Conservation (phyloP, 352 stramenopile species). For the Globisporangium irregulare region DNA sequence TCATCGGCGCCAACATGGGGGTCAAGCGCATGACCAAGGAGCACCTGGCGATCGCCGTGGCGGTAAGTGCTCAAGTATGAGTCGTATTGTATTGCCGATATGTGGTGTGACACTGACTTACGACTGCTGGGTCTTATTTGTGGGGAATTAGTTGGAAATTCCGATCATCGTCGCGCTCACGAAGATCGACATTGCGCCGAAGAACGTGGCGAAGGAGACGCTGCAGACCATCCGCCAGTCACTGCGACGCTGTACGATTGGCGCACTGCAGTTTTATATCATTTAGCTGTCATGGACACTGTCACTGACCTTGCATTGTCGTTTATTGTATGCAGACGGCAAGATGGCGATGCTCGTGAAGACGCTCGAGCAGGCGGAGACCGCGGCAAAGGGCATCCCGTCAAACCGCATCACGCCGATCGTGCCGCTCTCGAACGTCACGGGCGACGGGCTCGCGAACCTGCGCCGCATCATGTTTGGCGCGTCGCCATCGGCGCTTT, state of each 20-base stretch:
- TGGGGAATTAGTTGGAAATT: conserved; percentile 71
- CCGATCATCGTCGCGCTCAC: conserved; percentile 93
- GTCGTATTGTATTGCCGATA: not conserved
- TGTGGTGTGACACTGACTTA: not conserved
- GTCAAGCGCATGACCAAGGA: conserved; percentile 94
- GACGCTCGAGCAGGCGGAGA: conserved; percentile 76
- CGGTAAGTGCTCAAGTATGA: conserved; percentile 30
- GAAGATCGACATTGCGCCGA: conserved; percentile 93
- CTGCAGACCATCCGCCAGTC: conserved; percentile 86
- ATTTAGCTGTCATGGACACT: not conserved
- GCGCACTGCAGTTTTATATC: not conserved
- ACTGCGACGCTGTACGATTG: conserved; percentile 65
- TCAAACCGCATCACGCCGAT: conserved; percentile 95
- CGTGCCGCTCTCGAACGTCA: conserved; percentile 97
- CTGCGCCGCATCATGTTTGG: conserved; percentile 69
- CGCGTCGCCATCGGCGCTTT: conserved; percentile 64
- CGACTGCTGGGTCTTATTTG: conserved; percentile 4
- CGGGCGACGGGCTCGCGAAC: conserved; percentile 90
- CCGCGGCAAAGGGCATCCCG: conserved; percentile 85
- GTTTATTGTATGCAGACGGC: conserved; percentile 49
- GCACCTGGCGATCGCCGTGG: conserved; percentile 91
- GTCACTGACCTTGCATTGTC: not conserved
- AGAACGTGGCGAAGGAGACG: conserved; percentile 92
- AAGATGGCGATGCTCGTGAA: conserved; percentile 95
- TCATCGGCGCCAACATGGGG: conserved; percentile 93